Percentiles rank a stretch among this genome's conserved stretches.
Evolutionary conservation across 306 rosid species (phyloP).

Genomic region (Corylus heterophylla): DNA sequence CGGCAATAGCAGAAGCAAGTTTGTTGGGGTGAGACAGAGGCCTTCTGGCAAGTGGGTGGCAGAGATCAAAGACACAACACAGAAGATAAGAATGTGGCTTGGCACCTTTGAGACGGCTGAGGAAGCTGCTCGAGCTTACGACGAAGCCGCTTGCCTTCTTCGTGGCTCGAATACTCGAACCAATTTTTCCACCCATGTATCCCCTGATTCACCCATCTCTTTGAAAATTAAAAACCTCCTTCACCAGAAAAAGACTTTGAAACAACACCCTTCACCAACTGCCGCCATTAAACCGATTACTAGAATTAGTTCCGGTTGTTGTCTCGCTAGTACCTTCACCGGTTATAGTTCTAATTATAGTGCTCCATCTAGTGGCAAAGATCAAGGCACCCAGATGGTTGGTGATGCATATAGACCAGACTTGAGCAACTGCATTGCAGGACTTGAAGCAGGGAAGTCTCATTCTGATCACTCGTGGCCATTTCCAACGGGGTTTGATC

Average conservation of each 20-base stretch:
- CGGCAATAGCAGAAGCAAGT: conserved; percentile 39
- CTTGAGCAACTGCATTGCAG: conserved; percentile 43
- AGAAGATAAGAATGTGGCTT: conserved; percentile 82
- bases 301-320: conserved; percentile 11
- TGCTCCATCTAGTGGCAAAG: conserved; percentile 8
- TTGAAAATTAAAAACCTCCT: conserved; percentile 67
- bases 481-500: conserved; percentile 34
- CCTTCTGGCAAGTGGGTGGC: conserved; percentile 95
- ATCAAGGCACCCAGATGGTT: conserved; percentile 16
- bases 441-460: conserved; percentile 20
- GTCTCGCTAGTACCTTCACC: neutral
- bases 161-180: conserved; percentile 74
- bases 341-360: neutral
- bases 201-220: conserved; percentile 56
- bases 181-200: conserved; percentile 49
- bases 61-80: conserved; percentile 85
- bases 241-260: conserved; percentile 38
- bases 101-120: conserved; percentile 79
- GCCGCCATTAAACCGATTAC: conserved; percentile 11
- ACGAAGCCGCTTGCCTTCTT: conserved; percentile 78
- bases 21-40: conserved; percentile 84
- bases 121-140: conserved; percentile 88
- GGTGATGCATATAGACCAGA: conserved; percentile 52
- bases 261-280: conserved; percentile 25
- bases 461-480: conserved; percentile 47